Percentiles rank a stretch among this genome's conserved stretches.
Evolutionary conservation across 495 filamentous ascomycete species (phyloP).

Genomic region (Oidiodendron maius): DNA sequence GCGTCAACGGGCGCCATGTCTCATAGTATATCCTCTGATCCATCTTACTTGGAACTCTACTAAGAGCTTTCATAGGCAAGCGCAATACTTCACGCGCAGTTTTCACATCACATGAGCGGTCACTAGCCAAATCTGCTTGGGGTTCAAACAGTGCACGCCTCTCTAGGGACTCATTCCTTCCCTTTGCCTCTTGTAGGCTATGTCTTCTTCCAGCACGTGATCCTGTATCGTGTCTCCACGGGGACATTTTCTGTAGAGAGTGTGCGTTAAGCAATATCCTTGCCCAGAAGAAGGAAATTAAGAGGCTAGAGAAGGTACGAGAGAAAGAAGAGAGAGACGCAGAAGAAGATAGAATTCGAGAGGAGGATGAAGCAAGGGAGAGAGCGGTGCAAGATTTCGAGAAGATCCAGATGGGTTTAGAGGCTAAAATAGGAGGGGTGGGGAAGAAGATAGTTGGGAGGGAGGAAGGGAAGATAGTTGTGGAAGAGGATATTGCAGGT

Average conservation of each 20-base stretch:
- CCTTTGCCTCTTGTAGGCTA: conserved; percentile 84
- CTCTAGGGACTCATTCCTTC: conserved; percentile 85
- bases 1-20: conserved; percentile 38
- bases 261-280: conserved; percentile 89
- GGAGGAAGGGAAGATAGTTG: conserved; percentile 34
- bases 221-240: conserved; percentile 68
- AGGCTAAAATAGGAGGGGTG: conserved; percentile 39
- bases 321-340: conserved; percentile 51
- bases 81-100: conserved; percentile 94
- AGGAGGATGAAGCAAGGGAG: conserved; percentile 54
- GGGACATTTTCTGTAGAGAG: conserved; percentile 95
- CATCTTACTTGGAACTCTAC: too few species aligned
- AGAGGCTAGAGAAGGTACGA: conserved; percentile 63
- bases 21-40: too few species aligned
- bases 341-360: conserved; percentile 43
- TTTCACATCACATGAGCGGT: conserved; percentile 90
- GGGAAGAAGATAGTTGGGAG: conserved; percentile 32
- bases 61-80: conserved; percentile 63
- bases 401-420: conserved; percentile 63
- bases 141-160: conserved; percentile 79
- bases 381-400: conserved; percentile 58
- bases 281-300: conserved; percentile 88
- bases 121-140: conserved; percentile 73
- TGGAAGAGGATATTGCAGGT: conserved; percentile 39
- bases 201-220: conserved; percentile 80